Conservation (phyloP, 148 eudicot genomes). For the Agrostemma githago region DNA sequence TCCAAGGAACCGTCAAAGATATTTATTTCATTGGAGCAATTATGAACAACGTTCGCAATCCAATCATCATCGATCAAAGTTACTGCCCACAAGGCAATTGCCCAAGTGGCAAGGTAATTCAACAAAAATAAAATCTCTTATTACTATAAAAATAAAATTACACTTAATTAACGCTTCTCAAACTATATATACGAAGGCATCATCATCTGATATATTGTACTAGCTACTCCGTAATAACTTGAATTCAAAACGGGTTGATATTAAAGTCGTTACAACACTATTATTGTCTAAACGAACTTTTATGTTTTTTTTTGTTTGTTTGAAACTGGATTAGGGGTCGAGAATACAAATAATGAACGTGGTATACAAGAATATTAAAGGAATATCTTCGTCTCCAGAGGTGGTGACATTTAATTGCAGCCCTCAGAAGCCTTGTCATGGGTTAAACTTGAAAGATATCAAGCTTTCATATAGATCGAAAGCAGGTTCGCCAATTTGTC, state of each 20-base stretch:
- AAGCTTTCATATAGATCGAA: slow-evolving; percentile 26
- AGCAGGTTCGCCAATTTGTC: slow-evolving; percentile 19
- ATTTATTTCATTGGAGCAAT: slow-evolving; percentile 31
- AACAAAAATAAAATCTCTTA: background rate
- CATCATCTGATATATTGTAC: too few relatives aligned
- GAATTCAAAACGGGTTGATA: background rate
- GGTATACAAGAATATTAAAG: slow-evolving; percentile 35
- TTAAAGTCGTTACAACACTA: background rate
- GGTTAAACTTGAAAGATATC: slow-evolving; percentile 35
- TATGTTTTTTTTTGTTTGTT: background rate
- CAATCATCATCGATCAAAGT: slow-evolving; percentile 44
- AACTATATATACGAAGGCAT: too few relatives aligned
- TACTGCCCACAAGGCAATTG: slow-evolving; percentile 31
- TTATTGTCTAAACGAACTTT: too few relatives aligned
- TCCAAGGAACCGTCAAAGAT: slow-evolving; percentile 27
- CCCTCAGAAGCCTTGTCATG: slow-evolving; percentile 37
- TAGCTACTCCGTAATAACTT: too few relatives aligned
- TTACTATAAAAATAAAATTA: too few relatives aligned
- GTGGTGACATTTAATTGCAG: slow-evolving; percentile 52
- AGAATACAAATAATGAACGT: slow-evolving; percentile 46
- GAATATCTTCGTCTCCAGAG: slow-evolving; percentile 35
- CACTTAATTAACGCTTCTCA: too few relatives aligned
- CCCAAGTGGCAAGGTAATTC: background rate
- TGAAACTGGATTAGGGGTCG: slow-evolving; percentile 35
- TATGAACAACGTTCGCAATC: slow-evolving; percentile 38